Conservation (phyloP, 164 flowering plant genomes). For the grape (Vitis vinifera) region ASM3070453v1 NC_081806.1:11610501-11611000, state of each 20-base stretch:
- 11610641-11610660: conserved; percentile 91
- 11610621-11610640: conserved; percentile 95
- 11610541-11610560: conserved; percentile 49
- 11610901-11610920: too few species aligned
- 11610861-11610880: too few species aligned
- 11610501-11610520: neutral
- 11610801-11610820: neutral
- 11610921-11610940: too few species aligned
- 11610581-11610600: conserved; percentile 68
- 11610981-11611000: too few species aligned
- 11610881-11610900: too few species aligned
- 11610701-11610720: conserved; percentile 20
- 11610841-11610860: too few species aligned
- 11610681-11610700: conserved; percentile 53
- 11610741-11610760: neutral
- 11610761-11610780: neutral
- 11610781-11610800: neutral
- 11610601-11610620: conserved; percentile 91
- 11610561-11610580: conserved; percentile 83
- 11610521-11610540: neutral
- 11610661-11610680: conserved; percentile 97
- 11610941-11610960: too few species aligned
- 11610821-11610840: neutral
- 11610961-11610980: too few species aligned
- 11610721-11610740: conserved; percentile 51